These are phyloP conservation scores for Spongispora temasekensis DNA, from an alignment of 1,284 basidiomycete genomes.

Conservation along the genomic window DNA sequence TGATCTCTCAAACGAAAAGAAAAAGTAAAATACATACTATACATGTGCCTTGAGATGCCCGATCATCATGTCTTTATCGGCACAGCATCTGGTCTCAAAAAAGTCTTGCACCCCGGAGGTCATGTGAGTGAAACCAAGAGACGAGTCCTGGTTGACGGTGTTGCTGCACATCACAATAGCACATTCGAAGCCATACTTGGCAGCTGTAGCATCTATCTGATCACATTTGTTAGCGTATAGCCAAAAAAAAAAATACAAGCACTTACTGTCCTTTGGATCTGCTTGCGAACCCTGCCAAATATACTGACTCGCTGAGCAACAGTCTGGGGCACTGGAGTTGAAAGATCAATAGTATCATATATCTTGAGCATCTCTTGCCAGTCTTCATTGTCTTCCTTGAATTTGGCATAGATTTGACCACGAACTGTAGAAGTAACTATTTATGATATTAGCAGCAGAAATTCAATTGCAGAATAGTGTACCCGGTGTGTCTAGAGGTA, in stretches of 20 bases:
- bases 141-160: slow-evolving; percentile 10
- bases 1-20: neutral
- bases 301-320: neutral
- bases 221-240: too few species aligned
- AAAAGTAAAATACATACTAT: slow-evolving; percentile 4
- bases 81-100: neutral
- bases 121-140: slow-evolving; percentile 3
- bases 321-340: neutral
- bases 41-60: slow-evolving; percentile 11
- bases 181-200: slow-evolving; percentile 10
- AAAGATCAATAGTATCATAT: neutral
- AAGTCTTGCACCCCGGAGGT: neutral
- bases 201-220: slow-evolving; percentile 1
- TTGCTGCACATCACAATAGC: slow-evolving; percentile 11
- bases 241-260: neutral
- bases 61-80: slow-evolving; percentile 6
- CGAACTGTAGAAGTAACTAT: slow-evolving; percentile 1
- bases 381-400: neutral
- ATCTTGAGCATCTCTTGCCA: neutral
- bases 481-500: slow-evolving; percentile 1
- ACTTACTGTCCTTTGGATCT: neutral
- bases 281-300: neutral
- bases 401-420: neutral
- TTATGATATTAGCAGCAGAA: too few species aligned
- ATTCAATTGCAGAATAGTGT: neutral